phyloP scores from a whole-genome alignment of 495 filamentous ascomycete genomes.

The Beverwykella pulmonaria region DNA sequence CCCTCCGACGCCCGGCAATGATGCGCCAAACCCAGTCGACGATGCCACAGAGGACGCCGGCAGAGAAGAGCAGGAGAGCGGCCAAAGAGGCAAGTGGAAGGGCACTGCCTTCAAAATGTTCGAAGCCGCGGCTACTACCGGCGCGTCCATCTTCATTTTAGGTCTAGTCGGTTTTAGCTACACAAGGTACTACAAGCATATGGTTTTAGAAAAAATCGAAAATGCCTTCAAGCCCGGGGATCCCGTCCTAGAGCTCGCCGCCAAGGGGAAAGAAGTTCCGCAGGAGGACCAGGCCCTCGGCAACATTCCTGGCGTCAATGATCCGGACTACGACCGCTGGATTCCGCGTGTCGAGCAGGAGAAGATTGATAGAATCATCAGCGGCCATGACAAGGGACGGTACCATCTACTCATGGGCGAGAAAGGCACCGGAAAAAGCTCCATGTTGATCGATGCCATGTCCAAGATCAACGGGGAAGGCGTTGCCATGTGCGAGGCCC shows the following conservation, averaged over 20 bases:
- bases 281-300: constrained; percentile 6
- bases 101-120: constrained; percentile 74
- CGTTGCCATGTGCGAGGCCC: constrained; percentile 91
- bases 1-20: constrained; percentile 33
- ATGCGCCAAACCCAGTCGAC: constrained; percentile 37
- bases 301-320: constrained; percentile 34
- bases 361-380: constrained; percentile 75
- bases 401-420: constrained; percentile 95
- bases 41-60: constrained; percentile 28
- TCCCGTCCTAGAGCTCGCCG: constrained; percentile 85
- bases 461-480: constrained; percentile 82
- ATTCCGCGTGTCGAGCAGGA: constrained; percentile 77
- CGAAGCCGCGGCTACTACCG: constrained; percentile 81
- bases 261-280: constrained; percentile 46
- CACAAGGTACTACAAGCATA: constrained; percentile 83
- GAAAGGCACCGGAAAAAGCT: constrained; percentile 94
- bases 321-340: constrained; percentile 73
- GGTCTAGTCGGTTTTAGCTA: constrained; percentile 83
- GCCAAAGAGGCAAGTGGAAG: constrained; percentile 41
- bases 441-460: constrained; percentile 95
- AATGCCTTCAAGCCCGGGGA: constrained; percentile 93
- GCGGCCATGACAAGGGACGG: constrained; percentile 68
- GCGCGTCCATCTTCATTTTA: constrained; percentile 80
- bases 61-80: constrained; percentile 2
- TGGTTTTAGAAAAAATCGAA: constrained; percentile 86